phyloP scores from a whole-genome alignment of 2,329 filamentous ascomycete species.

The Aspergillus ruber region DNA sequence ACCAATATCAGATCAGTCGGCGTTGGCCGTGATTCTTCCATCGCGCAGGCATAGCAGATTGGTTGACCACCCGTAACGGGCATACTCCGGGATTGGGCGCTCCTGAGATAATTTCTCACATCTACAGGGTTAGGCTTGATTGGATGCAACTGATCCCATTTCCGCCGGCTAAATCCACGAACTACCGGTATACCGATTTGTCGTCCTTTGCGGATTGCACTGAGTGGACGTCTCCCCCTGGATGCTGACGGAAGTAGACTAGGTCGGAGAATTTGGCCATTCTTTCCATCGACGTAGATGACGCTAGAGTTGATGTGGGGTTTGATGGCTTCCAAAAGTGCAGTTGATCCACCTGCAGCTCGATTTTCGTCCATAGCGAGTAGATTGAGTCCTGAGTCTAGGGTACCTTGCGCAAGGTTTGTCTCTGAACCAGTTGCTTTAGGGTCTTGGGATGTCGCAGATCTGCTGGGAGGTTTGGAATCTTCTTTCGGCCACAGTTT shows the following conservation, averaged over 20 bases:
- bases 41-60: conserved; percentile 51
- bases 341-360: conserved; percentile 35
- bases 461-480: conserved; percentile 28
- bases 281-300: conserved; percentile 70
- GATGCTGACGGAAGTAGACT: conserved; percentile 78
- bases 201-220: conserved; percentile 75
- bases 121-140: conserved; percentile 37
- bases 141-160: conserved; percentile 70
- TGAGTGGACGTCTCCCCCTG: conserved; percentile 72
- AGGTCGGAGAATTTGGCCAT: conserved; percentile 81
- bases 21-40: conserved; percentile 58
- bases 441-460: conserved; percentile 32
- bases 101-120: conserved; percentile 37
- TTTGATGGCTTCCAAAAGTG: conserved; percentile 43
- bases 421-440: conserved; percentile 20
- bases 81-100: conserved; percentile 28
- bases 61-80: conserved; percentile 19
- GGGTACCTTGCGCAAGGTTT: conserved; percentile 8
- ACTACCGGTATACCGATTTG: conserved; percentile 82
- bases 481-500: conserved; percentile 66
- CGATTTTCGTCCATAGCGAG: conserved; percentile 31
- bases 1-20: conserved; percentile 86
- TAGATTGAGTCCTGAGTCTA: conserved; percentile 2
- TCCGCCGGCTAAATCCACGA: conserved; percentile 72
- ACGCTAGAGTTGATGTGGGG: conserved; percentile 72